Conservation (phyloP, 1,284 basidiomycete species). For the Cutaneotrichosporon mucoides region DNA sequence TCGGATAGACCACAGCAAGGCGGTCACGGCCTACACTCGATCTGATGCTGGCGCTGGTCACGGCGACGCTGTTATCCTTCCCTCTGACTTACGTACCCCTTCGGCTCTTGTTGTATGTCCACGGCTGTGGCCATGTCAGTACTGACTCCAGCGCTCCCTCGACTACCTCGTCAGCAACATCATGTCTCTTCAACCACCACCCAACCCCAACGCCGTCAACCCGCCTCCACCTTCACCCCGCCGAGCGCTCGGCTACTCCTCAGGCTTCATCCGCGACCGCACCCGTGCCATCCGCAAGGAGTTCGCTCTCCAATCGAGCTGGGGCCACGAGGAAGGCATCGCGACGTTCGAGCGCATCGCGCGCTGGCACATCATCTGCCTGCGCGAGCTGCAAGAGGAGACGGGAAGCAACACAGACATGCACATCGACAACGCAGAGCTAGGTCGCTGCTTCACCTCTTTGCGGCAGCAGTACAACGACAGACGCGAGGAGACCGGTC, state of each 20-base stretch:
- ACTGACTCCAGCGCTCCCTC: slow-evolving; percentile 63
- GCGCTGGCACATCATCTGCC: slow-evolving; percentile 83
- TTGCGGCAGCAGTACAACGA: slow-evolving; percentile 93
- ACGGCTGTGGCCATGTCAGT: not conserved
- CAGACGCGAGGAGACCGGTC: slow-evolving; percentile 58
- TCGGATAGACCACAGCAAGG: slow-evolving; percentile 75
- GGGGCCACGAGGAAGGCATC: slow-evolving; percentile 67
- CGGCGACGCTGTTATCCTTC: slow-evolving; percentile 59
- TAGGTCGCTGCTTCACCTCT: slow-evolving; percentile 60
- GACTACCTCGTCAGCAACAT: slow-evolving; percentile 88
- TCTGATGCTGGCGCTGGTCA: slow-evolving; percentile 65
- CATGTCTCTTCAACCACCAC: slow-evolving; percentile 56
- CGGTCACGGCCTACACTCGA: slow-evolving; percentile 92
- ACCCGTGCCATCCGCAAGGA: slow-evolving; percentile 87
- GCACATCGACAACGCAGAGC: slow-evolving; percentile 44
- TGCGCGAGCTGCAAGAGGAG: slow-evolving; percentile 64
- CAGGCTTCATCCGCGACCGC: slow-evolving; percentile 80
- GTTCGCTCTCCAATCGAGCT: slow-evolving; percentile 87
- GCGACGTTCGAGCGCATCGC: slow-evolving; percentile 91
- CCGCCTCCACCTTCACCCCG: slow-evolving; percentile 29
- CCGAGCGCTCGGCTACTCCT: slow-evolving; percentile 57
- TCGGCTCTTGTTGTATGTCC: slow-evolving; percentile 65
- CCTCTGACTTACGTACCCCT: slow-evolving; percentile 88
- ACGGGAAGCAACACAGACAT: slow-evolving; percentile 41
- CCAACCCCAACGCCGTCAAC: slow-evolving; percentile 21